phyloP scores from a whole-genome alignment of 2,329 filamentous ascomycete genomes.

The Emergomyces africanus region DNA sequence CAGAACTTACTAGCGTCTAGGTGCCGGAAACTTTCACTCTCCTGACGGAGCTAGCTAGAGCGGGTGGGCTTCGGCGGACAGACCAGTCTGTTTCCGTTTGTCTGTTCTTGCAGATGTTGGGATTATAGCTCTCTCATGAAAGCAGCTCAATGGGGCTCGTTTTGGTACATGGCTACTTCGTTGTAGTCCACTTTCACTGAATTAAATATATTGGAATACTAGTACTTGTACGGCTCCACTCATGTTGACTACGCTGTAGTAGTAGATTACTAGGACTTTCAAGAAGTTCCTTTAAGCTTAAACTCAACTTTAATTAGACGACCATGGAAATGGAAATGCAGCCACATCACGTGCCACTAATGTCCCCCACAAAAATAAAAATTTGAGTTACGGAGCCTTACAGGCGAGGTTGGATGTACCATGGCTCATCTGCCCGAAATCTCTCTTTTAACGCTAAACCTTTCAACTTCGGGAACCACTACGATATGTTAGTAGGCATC shows the following conservation, averaged over 20 bases:
- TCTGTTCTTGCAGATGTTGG: conserved; percentile 1
- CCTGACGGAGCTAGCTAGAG: neutral
- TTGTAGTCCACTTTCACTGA: neutral
- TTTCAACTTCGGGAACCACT: neutral
- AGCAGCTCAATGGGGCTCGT: neutral
- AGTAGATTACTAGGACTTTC: too few relatives aligned
- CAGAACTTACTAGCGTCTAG: neutral
- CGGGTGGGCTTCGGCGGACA: neutral
- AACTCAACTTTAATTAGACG: neutral
- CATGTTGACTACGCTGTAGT: too few relatives aligned
- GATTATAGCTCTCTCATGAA: neutral
- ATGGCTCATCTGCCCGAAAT: neutral
- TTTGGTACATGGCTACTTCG: neutral
- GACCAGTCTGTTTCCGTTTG: neutral
- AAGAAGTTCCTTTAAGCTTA: neutral
- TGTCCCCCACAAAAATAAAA: neutral
- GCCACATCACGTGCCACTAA: neutral
- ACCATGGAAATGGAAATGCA: neutral
- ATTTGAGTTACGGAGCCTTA: neutral
- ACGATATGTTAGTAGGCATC: neutral
- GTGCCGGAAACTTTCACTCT: neutral
- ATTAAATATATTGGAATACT: neutral
- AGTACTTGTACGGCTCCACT: neutral
- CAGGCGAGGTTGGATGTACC: neutral
- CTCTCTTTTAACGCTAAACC: neutral